phyloP scores from a whole-genome alignment of 768 basidiomycete genomes.

The Rhizopogon vesiculosus region DNA sequence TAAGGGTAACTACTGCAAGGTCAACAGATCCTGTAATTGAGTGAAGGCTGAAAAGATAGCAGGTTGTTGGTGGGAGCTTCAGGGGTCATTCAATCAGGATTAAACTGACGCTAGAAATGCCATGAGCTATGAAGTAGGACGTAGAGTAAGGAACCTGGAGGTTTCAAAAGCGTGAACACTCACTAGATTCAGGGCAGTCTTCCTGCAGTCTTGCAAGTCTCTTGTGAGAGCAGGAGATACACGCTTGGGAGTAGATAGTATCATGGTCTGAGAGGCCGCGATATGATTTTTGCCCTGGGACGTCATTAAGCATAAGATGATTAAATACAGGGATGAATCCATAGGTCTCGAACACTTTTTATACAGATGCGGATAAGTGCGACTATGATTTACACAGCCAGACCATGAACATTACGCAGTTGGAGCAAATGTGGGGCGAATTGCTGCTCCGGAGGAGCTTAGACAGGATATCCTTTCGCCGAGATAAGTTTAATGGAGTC shows the following conservation, averaged over 20 bases:
- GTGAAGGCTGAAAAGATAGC: slow-evolving; percentile 17
- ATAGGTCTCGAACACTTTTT: not conserved
- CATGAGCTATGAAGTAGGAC: slow-evolving; percentile 21
- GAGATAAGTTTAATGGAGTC: not conserved
- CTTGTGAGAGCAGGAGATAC: slow-evolving; percentile 10
- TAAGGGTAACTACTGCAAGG: slow-evolving; percentile 16
- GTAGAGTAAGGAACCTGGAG: not conserved
- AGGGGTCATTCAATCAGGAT: not conserved
- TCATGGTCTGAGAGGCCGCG: not conserved
- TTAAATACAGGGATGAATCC: too few relatives aligned
- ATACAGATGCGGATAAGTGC: not conserved
- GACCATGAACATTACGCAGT: not conserved
- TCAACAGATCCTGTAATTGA: slow-evolving; percentile 13
- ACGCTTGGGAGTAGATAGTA: not conserved
- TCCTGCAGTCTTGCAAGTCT: slow-evolving; percentile 19
- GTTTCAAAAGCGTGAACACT: not conserved
- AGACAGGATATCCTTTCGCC: too few relatives aligned
- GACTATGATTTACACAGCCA: not conserved
- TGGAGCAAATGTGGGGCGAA: not conserved
- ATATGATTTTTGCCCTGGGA: not conserved
- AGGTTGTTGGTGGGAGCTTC: too few relatives aligned
- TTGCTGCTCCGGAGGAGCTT: not conserved
- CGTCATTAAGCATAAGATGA: not conserved
- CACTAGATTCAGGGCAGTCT: slow-evolving; percentile 17
- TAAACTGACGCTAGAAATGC: slow-evolving; percentile 21